Percentiles rank a stretch among this genome's conserved stretches.
phyloP scores from a whole-genome alignment of 2,329 filamentous ascomycete species.

The Apiospora kogelbergensis region DNA sequence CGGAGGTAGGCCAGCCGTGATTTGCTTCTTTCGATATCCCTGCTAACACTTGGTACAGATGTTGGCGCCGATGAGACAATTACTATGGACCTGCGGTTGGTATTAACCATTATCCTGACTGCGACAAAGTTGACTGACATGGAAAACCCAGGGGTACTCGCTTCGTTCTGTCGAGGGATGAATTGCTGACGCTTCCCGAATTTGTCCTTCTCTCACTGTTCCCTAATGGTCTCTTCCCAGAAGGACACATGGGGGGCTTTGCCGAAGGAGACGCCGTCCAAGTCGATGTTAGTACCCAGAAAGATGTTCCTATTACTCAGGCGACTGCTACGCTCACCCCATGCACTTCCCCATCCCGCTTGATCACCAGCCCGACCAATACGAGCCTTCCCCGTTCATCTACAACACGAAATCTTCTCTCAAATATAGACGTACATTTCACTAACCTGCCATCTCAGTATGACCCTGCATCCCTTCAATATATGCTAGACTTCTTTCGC shows the following conservation, averaged over 20 bases:
- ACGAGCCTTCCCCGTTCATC: conserved; percentile 20
- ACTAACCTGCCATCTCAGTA: conserved; percentile 64
- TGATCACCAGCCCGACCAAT: conserved; percentile 16
- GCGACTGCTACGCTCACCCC: conserved; percentile 25
- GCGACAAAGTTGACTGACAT: background rate
- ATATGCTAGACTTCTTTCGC: conserved; percentile 99
- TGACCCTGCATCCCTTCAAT: conserved; percentile 92
- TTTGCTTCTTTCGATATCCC: background rate
- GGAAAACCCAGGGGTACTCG: conserved; percentile 69
- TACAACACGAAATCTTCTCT: conserved; percentile 32
- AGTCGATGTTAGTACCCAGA: conserved; percentile 77
- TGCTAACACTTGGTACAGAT: conserved; percentile 47
- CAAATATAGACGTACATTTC: conserved; percentile 42
- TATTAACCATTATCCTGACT: background rate
- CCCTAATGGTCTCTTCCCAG: conserved; percentile 95
- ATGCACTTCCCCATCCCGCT: conserved; percentile 21
- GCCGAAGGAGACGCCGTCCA: conserved; percentile 92
- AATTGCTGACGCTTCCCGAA: conserved; percentile 91
- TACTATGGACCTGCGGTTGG: conserved; percentile 87
- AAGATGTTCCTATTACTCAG: conserved; percentile 24
- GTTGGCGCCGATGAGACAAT: conserved; percentile 91
- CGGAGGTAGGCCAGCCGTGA: conserved; percentile 60
- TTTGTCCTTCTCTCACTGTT: conserved; percentile 98
- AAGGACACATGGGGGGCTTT: conserved; percentile 92
- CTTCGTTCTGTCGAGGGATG: conserved; percentile 92